phyloP scores from a whole-genome alignment of 768 basidiomycete species.

The Cyathus striatus region DNA sequence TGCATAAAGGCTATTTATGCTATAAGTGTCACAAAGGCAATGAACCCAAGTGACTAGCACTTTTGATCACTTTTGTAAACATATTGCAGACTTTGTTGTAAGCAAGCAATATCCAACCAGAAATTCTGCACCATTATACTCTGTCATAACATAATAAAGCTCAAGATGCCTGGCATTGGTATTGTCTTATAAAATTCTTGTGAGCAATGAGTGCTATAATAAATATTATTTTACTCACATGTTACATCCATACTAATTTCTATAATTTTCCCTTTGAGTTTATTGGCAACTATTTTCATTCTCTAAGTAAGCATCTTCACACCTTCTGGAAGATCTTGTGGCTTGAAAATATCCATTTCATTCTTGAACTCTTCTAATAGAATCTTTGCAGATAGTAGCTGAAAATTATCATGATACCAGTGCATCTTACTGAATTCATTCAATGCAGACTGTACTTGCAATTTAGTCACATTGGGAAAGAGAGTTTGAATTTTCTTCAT shows the following conservation, averaged over 20 bases:
- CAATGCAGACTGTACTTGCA: too few relatives aligned
- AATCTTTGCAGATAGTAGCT: conserved; percentile 11
- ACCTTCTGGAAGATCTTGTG: conserved; percentile 9
- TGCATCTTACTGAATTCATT: too few relatives aligned
- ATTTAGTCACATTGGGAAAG: too few relatives aligned
- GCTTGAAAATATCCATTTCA: conserved; percentile 16
- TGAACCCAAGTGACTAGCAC: background rate
- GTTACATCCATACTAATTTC: conserved; percentile 17
- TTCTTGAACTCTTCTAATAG: conserved; percentile 14
- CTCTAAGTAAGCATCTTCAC: conserved; percentile 17
- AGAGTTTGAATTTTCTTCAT: too few relatives aligned
- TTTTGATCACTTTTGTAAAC: background rate
- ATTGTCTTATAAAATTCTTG: conserved; percentile 6
- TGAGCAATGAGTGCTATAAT: background rate
- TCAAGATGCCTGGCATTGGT: conserved; percentile 17
- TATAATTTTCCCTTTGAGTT: conserved; percentile 10
- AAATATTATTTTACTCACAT: conserved; percentile 3
- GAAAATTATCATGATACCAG: too few relatives aligned
- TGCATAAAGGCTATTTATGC: too few relatives aligned
- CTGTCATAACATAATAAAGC: conserved; percentile 14
- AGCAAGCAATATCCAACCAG: conserved; percentile 15
- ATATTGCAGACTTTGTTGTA: conserved; percentile 9
- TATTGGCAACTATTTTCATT: conserved; percentile 10
- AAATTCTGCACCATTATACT: conserved; percentile 15
- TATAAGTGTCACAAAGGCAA: background rate